Evolutionary conservation across 2,329 filamentous ascomycete genomes (phyloP).

Genomic region (Ceratocystis smalleyi): DNA sequence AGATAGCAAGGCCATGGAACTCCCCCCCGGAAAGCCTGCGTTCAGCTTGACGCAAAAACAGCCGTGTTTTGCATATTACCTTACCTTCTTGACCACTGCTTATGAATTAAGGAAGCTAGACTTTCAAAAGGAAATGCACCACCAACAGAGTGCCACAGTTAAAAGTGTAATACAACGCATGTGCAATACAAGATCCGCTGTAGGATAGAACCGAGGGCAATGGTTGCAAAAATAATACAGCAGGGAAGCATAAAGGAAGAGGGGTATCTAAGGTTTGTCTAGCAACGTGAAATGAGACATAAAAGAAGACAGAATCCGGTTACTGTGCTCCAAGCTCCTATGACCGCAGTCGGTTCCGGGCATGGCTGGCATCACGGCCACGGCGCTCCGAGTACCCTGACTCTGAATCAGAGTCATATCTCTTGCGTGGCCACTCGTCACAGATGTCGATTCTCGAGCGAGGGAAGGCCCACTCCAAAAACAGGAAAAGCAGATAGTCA

Average conservation of each 20-base stretch:
- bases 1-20: too few species aligned
- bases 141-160: too few species aligned
- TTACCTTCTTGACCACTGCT: too few species aligned
- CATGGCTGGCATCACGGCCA: conserved; percentile 7
- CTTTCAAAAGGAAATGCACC: too few species aligned
- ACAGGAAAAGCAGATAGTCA: conserved; percentile 79
- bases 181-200: neutral
- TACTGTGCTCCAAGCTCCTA: neutral
- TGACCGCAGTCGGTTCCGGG: neutral
- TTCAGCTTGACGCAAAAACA: too few species aligned
- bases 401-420: conserved; percentile 13
- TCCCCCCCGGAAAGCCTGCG: too few species aligned
- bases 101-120: too few species aligned
- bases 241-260: neutral
- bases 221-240: neutral
- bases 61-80: too few species aligned
- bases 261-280: neutral
- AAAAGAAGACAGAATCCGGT: neutral
- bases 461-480: conserved; percentile 77
- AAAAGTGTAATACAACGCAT: neutral
- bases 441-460: conserved; percentile 76
- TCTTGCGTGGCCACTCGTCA: conserved; percentile 78
- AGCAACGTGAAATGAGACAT: neutral
- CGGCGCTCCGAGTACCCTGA: conserved; percentile 9
- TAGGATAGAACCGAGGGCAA: neutral